phyloP scores from a whole-genome alignment of 148 eudicot genomes.

The Nepenthes mirabilis region DNA sequence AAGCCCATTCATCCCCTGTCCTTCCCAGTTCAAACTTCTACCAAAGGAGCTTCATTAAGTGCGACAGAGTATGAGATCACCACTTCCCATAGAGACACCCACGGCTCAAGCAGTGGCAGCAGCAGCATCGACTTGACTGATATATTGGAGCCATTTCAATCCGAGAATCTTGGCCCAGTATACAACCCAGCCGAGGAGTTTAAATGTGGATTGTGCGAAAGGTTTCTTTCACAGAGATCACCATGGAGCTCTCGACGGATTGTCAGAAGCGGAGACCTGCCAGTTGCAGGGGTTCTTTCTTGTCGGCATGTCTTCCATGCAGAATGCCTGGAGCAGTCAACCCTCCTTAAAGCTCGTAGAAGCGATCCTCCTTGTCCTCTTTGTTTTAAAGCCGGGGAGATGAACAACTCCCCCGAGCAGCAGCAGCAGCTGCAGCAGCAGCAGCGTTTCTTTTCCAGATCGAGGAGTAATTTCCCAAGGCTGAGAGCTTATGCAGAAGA shows the following conservation, averaged over 20 bases:
- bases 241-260: slow-evolving; percentile 88
- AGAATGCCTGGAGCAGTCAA: slow-evolving; percentile 82
- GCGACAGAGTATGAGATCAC: slow-evolving; percentile 25
- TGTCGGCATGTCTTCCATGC: slow-evolving; percentile 92
- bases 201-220: slow-evolving; percentile 71
- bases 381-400: slow-evolving; percentile 43
- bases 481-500: slow-evolving; percentile 49
- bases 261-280: slow-evolving; percentile 79
- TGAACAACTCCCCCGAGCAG: slow-evolving; percentile 40
- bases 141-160: slow-evolving; percentile 35
- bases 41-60: slow-evolving; percentile 26
- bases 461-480: slow-evolving; percentile 38
- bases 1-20: slow-evolving; percentile 82
- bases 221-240: slow-evolving; percentile 82
- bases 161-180: slow-evolving; percentile 25
- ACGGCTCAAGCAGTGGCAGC: slow-evolving; percentile 53
- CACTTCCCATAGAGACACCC: slow-evolving; percentile 34
- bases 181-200: slow-evolving; percentile 20
- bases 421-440: slow-evolving; percentile 19
- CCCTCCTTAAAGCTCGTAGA: slow-evolving; percentile 49
- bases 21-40: slow-evolving; percentile 34
- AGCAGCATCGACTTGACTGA: slow-evolving; percentile 55
- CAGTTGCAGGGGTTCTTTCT: slow-evolving; percentile 72
- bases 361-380: slow-evolving; percentile 88
- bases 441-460: slow-evolving; percentile 26